phyloP scores from a whole-genome alignment of 805 yeast species.

The Lipomyces yamadae region DNA sequence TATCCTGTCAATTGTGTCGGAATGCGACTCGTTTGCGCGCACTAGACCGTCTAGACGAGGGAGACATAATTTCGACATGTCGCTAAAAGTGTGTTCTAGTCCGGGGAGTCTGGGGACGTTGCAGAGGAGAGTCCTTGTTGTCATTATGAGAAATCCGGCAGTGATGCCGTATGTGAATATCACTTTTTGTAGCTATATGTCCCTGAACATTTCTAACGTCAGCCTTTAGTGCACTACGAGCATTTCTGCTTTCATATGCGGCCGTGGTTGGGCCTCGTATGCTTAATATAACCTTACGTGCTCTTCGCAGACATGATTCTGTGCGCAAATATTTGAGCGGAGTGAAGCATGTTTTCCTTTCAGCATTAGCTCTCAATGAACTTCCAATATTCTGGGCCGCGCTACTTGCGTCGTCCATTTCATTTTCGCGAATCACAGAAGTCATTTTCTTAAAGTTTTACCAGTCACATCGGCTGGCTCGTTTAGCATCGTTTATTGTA shows the following conservation, averaged over 20 bases:
- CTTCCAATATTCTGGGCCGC: conserved; percentile 26
- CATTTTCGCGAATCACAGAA: conserved; percentile 2
- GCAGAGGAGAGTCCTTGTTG: not conserved
- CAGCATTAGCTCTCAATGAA: conserved; percentile 18
- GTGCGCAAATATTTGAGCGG: conserved; percentile 10
- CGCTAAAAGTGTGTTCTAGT: not conserved
- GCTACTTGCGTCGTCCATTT: conserved; percentile 18
- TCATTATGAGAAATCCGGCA: conserved; percentile 3
- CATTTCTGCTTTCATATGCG: conserved; percentile 24
- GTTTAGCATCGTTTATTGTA: conserved; percentile 16
- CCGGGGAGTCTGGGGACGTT: not conserved
- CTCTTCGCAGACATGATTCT: not conserved
- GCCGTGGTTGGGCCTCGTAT: conserved; percentile 25
- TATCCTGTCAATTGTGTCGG: not conserved
- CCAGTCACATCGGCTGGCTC: not conserved
- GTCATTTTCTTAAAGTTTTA: not conserved
- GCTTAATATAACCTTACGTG: conserved; percentile 12
- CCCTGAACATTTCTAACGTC: not conserved
- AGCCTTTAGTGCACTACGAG: conserved; percentile 16
- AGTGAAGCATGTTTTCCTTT: conserved; percentile 19
- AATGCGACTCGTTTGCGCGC: not conserved
- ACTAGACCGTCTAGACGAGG: not conserved
- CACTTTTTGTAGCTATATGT: not conserved
- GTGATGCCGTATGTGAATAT: conserved; percentile 3
- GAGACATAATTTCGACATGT: not conserved